phyloP scores from a whole-genome alignment of 208 protist genomes.

The Cochliopodium minus region DNA sequence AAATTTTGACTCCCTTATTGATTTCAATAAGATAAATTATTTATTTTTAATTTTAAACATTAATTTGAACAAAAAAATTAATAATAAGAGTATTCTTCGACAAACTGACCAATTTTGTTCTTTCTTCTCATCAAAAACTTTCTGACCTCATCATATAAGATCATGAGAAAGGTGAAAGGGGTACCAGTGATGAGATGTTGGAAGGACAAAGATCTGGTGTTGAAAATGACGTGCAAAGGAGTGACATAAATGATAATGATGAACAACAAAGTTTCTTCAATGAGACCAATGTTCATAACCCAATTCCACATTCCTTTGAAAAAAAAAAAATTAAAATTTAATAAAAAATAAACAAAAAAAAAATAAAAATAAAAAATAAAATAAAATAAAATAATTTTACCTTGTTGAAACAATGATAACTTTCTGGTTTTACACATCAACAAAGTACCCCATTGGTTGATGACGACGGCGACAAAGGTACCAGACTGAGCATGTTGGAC shows the following conservation, averaged over 20 bases:
- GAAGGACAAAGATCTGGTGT: neutral
- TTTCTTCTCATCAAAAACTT: slow-evolving; percentile 27
- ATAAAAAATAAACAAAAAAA: too few relatives aligned
- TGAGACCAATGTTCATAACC: neutral
- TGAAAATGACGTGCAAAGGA: neutral
- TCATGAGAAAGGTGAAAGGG: slow-evolving; percentile 20
- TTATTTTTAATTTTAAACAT: too few relatives aligned
- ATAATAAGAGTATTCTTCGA: too few relatives aligned
- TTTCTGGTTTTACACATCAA: slow-evolving; percentile 19
- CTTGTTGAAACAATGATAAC: slow-evolving; percentile 1
- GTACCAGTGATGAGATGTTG: slow-evolving; percentile 12
- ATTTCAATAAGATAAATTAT: too few relatives aligned
- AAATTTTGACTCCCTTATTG: too few relatives aligned
- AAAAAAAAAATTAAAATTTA: too few relatives aligned
- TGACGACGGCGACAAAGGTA: slow-evolving; percentile 44
- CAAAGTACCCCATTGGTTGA: slow-evolving; percentile 35
- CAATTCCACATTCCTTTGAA: neutral
- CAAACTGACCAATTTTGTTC: too few relatives aligned
- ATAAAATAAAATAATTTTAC: too few relatives aligned
- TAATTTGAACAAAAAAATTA: too few relatives aligned
- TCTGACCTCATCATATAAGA: slow-evolving; percentile 31
- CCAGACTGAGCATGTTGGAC: slow-evolving; percentile 34
- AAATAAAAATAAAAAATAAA: too few relatives aligned
- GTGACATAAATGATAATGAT: slow-evolving; percentile 16
- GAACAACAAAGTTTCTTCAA: neutral